Evolutionary conservation across 2,329 filamentous ascomycete genomes (phyloP).

Genomic region (Colletotrichum caudatum): DNA sequence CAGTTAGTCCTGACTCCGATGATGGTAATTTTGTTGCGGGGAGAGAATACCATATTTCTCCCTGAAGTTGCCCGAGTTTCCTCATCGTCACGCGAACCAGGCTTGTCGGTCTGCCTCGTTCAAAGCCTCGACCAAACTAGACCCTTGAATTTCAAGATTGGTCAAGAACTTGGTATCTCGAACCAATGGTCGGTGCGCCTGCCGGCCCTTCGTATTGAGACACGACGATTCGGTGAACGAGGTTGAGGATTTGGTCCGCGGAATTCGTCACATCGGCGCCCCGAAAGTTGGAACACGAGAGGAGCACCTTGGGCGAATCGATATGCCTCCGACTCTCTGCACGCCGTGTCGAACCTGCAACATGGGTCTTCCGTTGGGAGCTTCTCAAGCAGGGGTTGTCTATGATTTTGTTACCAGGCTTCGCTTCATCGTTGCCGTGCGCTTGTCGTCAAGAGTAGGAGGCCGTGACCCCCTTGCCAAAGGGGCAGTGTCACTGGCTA

Average conservation of each 20-base stretch:
- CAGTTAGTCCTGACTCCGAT: neutral
- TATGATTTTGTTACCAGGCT: neutral
- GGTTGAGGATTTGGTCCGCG: neutral
- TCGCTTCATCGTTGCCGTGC: neutral
- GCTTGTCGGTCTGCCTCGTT: neutral
- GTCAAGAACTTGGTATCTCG: neutral
- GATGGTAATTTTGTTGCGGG: neutral
- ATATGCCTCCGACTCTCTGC: neutral
- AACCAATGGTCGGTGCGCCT: neutral
- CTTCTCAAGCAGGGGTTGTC: too few relatives aligned
- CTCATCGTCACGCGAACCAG: neutral
- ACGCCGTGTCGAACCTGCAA: neutral
- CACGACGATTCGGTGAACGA: neutral
- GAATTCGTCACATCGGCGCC: neutral
- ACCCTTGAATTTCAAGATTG: neutral
- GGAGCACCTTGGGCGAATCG: neutral
- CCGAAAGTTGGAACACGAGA: neutral
- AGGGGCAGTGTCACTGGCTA: conserved; percentile 8
- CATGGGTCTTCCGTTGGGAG: neutral
- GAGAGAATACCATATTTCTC: neutral
- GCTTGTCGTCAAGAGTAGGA: neutral
- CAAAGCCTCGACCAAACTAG: neutral
- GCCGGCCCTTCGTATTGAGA: too few relatives aligned
- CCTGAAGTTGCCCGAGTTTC: neutral
- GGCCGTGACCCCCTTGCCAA: neutral